Evolutionary conservation across 441 rosid genomes (phyloP).

Genomic region (Populus hybrid): DNA sequence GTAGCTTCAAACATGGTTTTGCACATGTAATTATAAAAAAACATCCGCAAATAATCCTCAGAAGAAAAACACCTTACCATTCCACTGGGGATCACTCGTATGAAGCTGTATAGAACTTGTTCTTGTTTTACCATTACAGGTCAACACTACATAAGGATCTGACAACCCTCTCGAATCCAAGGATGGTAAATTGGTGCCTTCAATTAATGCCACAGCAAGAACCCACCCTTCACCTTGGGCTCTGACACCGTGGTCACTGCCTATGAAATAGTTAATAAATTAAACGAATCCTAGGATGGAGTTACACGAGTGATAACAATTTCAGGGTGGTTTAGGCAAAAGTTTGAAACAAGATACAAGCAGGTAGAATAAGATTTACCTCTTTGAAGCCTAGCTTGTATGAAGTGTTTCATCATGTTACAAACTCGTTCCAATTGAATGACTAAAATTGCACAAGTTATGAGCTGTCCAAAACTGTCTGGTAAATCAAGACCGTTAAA

Average conservation of each 20-base stretch:
- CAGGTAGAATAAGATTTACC: conserved; percentile 34
- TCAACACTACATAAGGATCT: conserved; percentile 78
- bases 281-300: conserved; percentile 13
- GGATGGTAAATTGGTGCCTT: conserved; percentile 62
- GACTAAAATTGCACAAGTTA: conserved; percentile 53
- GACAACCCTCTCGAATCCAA: conserved; percentile 48
- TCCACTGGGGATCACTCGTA: conserved; percentile 78
- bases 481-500: conserved; percentile 76
- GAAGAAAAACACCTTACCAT: conserved; percentile 46
- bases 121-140: conserved; percentile 79
- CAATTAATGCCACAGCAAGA: conserved; percentile 79
- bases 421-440: conserved; percentile 61
- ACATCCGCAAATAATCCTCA: not conserved
- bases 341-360: not conserved
- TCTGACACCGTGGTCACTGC: conserved; percentile 65
- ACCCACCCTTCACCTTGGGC: conserved; percentile 82
- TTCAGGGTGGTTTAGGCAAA: not conserved
- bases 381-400: conserved; percentile 61
- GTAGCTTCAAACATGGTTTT: conserved; percentile 14
- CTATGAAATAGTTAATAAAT: conserved; percentile 33
- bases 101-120: conserved; percentile 88
- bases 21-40: conserved; percentile 8
- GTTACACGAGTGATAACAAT: not conserved
- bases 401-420: conserved; percentile 60
- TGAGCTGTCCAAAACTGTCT: conserved; percentile 80